Evolutionary conservation across 495 filamentous ascomycete species (phyloP).

Genomic region (Penicilliopsis zonata): DNA sequence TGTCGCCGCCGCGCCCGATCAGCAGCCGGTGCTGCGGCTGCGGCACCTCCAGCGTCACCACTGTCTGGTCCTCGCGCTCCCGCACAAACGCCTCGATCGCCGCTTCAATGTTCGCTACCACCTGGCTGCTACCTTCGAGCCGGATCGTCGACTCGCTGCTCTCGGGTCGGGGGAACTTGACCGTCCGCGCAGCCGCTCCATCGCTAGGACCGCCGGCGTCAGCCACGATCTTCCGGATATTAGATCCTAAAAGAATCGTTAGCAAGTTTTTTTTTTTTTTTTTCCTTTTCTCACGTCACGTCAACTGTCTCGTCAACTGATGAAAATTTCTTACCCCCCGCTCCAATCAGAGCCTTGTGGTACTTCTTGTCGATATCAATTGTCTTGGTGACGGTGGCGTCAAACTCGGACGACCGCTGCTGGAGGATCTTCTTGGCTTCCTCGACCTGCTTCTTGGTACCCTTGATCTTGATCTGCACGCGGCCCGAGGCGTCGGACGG

Average conservation of each 20-base stretch:
- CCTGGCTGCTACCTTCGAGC: constrained; percentile 65
- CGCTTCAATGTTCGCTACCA: constrained; percentile 82
- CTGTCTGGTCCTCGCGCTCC: constrained; percentile 67
- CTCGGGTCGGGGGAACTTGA: constrained; percentile 82
- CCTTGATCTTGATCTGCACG: constrained; percentile 80
- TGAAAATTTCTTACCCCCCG: constrained; percentile 55
- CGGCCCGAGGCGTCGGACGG: constrained; percentile 46
- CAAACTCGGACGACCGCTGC: constrained; percentile 72
- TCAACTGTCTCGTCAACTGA: not conserved
- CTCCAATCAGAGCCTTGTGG: constrained; percentile 82
- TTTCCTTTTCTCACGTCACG: too few relatives aligned
- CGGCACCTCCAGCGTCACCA: constrained; percentile 65
- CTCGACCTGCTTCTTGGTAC: constrained; percentile 78
- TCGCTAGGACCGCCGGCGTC: constrained; percentile 85
- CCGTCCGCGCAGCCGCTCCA: constrained; percentile 65
- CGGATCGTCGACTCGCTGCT: constrained; percentile 66
- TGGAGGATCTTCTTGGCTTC: constrained; percentile 80
- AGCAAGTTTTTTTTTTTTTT: too few relatives aligned
- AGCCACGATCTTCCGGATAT: constrained; percentile 74
- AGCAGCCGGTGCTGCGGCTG: constrained; percentile 79
- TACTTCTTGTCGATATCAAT: constrained; percentile 84
- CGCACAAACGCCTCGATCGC: constrained; percentile 68
- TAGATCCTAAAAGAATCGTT: constrained; percentile 54
- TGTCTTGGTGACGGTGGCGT: constrained; percentile 70
- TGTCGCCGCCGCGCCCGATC: constrained; percentile 85